Evolutionary conservation across 2,329 filamentous ascomycete genomes (phyloP), one percentile per base, ranked within the genome.

Genomic region (Diaporthe velutina): DNA sequence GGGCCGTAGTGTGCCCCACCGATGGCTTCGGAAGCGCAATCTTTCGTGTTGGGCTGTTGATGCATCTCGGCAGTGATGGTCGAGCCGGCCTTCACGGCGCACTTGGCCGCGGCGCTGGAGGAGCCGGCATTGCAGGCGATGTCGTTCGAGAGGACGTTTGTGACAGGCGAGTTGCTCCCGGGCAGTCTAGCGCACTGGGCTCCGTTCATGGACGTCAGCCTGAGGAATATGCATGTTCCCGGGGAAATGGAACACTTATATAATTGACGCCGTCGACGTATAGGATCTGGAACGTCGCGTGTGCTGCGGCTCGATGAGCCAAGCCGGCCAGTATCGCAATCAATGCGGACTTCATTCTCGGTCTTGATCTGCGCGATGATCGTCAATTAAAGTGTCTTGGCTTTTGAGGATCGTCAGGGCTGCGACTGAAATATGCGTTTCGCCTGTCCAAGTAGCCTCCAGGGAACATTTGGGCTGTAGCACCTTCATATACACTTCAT

Each of bases 51-150:
- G 64, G 81, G 81, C 79, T 86, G 84, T 79, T 87, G 82, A 77
- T 91, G 89, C 87, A 91, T 91, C 81, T 91, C 89, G 28, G 68
- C 54, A 0, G 88, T 90, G 19, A 90, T 85, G 0, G 83, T 87
- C 6, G 82, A 82, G 4, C 88, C 88, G 4, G 87, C 87, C 40
- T 81, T 80, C 40, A 88, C 86, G 28, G 83, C 79, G 78, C 88
- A 90, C 77, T 88, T 87, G 19, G 81, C 82, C 2, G 81, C 74
- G 4, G 84, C 82, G 19, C 81, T 80, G 8, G 74, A 78, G 5
- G 79, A 80, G 38, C 83, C 83, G 22, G 81, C 83, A 74, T 89
- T 89, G 79, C 88, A 89, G 48, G 85, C 82, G 28, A 89, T 81
- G 74, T 85, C 84, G 58, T 79, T 82, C 15, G 84, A 82, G 17